Percentiles rank a stretch among this genome's conserved stretches.
These are phyloP conservation scores for Trametes meyenii DNA, from an alignment of 768 basidiomycete genomes.

Conservation along the genomic window DNA sequence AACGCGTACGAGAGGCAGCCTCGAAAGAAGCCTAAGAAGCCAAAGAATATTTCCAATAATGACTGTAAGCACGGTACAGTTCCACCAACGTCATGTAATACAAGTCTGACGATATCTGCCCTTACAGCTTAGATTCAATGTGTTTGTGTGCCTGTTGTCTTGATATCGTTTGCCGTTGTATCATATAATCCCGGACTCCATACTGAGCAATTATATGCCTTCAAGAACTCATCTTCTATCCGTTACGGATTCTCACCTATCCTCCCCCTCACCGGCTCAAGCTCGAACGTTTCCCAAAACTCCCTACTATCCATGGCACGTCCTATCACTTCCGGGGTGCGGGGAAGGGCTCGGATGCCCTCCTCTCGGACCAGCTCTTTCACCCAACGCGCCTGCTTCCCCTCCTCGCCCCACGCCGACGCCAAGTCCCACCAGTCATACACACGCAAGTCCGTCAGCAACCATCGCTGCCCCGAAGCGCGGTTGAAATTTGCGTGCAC, in stretches of 20 bases:
- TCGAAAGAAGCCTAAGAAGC: constrained; percentile 30
- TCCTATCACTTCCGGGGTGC: constrained; percentile 50
- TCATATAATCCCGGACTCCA: background rate
- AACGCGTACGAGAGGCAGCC: constrained; percentile 43
- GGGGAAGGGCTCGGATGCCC: constrained; percentile 53
- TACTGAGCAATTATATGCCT: too few relatives aligned
- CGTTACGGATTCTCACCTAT: constrained; percentile 21
- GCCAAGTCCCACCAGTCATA: constrained; percentile 75
- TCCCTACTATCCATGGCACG: constrained; percentile 61
- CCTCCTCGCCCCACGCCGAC: constrained; percentile 51
- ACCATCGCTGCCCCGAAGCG: constrained; percentile 56
- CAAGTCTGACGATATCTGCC: background rate
- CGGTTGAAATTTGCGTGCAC: constrained; percentile 48
- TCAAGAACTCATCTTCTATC: background rate
- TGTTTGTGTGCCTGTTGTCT: background rate
- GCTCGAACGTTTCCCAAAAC: constrained; percentile 55
- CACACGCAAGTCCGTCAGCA: constrained; percentile 55
- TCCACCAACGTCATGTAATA: too few relatives aligned
- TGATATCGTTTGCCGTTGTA: background rate
- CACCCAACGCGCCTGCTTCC: constrained; percentile 55
- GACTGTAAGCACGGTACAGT: background rate
- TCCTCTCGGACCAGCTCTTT: constrained; percentile 58
- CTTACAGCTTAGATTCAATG: background rate
- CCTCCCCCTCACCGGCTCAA: constrained; percentile 46
- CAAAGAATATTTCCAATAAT: constrained; percentile 4